These are phyloP conservation scores for Agrostemma githago DNA, from an alignment of 148 eudicot genomes.

Conservation along the genomic window DNA sequence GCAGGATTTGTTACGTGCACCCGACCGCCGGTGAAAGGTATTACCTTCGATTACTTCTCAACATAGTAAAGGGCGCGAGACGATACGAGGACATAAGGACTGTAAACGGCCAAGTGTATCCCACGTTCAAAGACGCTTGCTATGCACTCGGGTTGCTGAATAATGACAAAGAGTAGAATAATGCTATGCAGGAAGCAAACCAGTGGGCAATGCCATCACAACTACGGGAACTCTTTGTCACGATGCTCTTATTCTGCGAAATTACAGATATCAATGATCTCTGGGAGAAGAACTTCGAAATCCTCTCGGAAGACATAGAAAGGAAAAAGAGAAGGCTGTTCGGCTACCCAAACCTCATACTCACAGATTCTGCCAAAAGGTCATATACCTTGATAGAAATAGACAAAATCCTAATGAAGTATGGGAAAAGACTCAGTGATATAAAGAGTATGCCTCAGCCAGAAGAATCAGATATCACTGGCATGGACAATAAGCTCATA, in stretches of 20 bases:
- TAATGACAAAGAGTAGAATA: constrained; percentile 9
- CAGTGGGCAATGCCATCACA: constrained; percentile 6
- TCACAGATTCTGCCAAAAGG: background rate
- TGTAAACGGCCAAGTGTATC: background rate
- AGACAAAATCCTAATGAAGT: background rate
- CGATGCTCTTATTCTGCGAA: constrained; percentile 9
- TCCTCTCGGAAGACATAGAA: background rate
- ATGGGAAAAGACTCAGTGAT: background rate
- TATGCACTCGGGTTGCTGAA: background rate
- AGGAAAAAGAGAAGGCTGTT: background rate
- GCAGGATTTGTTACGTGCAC: background rate
- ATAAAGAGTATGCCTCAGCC: background rate
- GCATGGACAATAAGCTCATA: background rate
- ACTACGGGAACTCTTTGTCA: constrained; percentile 8
- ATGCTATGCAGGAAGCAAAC: background rate
- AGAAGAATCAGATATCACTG: background rate
- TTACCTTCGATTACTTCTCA: background rate
- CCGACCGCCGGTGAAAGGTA: background rate
- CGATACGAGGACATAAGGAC: background rate
- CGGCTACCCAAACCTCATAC: background rate
- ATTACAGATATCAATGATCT: background rate
- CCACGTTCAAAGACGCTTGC: background rate
- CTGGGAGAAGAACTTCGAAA: background rate
- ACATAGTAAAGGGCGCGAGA: background rate
- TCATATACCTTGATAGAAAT: background rate